Evolutionary conservation across 2,329 filamentous ascomycete genomes (phyloP), one percentile per base, ranked within the genome.

Genomic region (Penicillium frequentans): DNA sequence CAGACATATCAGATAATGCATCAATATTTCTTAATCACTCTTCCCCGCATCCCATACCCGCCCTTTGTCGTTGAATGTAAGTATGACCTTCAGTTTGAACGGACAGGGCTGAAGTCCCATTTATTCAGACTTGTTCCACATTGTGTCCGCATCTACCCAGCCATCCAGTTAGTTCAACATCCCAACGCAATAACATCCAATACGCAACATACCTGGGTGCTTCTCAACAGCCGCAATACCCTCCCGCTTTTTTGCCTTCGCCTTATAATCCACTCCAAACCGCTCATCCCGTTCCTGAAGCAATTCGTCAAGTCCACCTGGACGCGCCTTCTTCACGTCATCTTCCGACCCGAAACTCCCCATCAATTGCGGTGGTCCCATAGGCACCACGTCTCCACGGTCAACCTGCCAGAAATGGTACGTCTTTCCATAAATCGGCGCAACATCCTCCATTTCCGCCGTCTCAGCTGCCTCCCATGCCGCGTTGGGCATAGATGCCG

Each of bases 371-470:
- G 87, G 86, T 59, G 75, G 70, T 0, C 86, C 86, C 61, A 89
- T 68, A 1, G 86, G 86, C 53, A 89, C 67, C 51, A 77, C 73
- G 67, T 93, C 85, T 0, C 90, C 90, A 7, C 84, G 79, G 74
- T 96, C 91, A 16, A 88, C 85, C 81, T 96, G 90, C 91, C 92
- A 96, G 43, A 95, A 79, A 71, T 96, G 91, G 72, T 89, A 50
- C 24, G 48, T 42, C 33, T 50, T 50, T 1, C 48, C 48, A 42
- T 50, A 50, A 16, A 48, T 29, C 0, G 83, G 80, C 3, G 91
- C 76, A 0, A 95, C 81, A 56, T 92, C 82, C 60, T 89, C 84
- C 90, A 96, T 95, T 74, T 93, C 91, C 47, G 83, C 82, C 31
- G 84, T 90, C 77, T 96, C 91, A 2, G 90, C 88, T 5, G 81